Conservation (phyloP, 345 rosid genomes). For the Rhodamnia argentea region DNA sequence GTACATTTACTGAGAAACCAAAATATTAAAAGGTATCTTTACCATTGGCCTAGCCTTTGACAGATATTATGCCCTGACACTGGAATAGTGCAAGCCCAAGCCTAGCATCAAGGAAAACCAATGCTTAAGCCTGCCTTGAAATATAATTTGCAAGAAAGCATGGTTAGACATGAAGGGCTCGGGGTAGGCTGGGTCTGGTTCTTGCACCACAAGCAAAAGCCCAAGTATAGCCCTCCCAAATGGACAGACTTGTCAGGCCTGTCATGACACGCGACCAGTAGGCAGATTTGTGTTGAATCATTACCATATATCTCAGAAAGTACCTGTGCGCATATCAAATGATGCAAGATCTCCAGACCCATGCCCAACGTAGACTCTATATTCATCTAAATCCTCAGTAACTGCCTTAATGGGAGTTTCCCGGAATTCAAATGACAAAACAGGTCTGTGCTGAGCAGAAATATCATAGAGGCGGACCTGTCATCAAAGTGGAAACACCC, state of each 20-base stretch:
- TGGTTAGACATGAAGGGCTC: background rate
- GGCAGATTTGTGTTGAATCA: background rate
- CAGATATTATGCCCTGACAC: background rate
- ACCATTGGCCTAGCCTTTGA: background rate
- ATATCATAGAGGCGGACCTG: conserved; percentile 86
- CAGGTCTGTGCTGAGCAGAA: conserved; percentile 88
- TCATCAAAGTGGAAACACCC: background rate
- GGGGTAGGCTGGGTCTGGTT: background rate
- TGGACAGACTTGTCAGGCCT: background rate
- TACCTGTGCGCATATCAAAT: conserved; percentile 83
- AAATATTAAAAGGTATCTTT: background rate
- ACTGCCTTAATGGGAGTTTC: conserved; percentile 75
- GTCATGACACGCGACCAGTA: background rate
- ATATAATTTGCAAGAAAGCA: background rate
- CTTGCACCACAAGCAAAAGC: background rate
- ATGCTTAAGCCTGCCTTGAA: background rate
- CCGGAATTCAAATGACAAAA: conserved; percentile 76
- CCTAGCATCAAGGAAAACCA: background rate
- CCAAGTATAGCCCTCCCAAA: background rate
- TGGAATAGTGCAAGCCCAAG: background rate
- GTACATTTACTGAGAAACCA: background rate
- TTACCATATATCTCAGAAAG: background rate
- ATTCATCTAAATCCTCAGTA: conserved; percentile 69
- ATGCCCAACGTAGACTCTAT: conserved; percentile 69
- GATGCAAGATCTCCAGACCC: conserved; percentile 94